These are phyloP conservation scores for Neurospora sp. DNA, from an alignment of 495 filamentous ascomycete species.

Conservation along the genomic window DNA sequence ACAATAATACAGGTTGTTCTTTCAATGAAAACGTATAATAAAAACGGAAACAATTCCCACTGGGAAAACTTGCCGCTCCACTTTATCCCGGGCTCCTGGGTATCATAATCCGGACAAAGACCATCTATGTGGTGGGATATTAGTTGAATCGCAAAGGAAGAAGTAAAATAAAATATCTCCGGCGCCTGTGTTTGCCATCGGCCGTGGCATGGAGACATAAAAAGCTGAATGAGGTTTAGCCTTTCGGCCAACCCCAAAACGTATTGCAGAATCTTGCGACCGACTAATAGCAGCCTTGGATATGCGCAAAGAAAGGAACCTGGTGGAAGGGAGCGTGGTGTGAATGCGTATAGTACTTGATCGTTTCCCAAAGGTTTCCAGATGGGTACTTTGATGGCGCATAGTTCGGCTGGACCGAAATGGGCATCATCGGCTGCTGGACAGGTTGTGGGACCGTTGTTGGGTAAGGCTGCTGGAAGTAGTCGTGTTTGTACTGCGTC, in stretches of 20 bases:
- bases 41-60: not conserved
- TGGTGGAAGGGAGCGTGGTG: conserved; percentile 38
- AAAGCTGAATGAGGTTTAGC: not conserved
- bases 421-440: conserved; percentile 15
- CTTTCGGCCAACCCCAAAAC: not conserved
- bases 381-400: conserved; percentile 26
- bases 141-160: not conserved
- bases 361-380: conserved; percentile 33
- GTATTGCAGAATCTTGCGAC: not conserved
- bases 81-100: not conserved
- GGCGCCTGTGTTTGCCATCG: not conserved
- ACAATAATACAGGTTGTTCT: not conserved
- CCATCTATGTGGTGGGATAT: not conserved
- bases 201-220: not conserved
- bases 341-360: conserved; percentile 26
- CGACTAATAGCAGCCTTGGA: conserved; percentile 40
- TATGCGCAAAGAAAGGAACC: conserved; percentile 32
- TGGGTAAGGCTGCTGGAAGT: conserved; percentile 26
- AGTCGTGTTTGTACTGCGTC: conserved; percentile 31
- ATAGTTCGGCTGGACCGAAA: conserved; percentile 16
- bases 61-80: not conserved
- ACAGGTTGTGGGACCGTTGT: conserved; percentile 8
- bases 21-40: not conserved
- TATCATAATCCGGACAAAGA: not conserved
- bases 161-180: not conserved